These are phyloP conservation scores for Cucumis sativus DNA, from an alignment of 306 rosid genomes.

Conservation along the genomic window DNA sequence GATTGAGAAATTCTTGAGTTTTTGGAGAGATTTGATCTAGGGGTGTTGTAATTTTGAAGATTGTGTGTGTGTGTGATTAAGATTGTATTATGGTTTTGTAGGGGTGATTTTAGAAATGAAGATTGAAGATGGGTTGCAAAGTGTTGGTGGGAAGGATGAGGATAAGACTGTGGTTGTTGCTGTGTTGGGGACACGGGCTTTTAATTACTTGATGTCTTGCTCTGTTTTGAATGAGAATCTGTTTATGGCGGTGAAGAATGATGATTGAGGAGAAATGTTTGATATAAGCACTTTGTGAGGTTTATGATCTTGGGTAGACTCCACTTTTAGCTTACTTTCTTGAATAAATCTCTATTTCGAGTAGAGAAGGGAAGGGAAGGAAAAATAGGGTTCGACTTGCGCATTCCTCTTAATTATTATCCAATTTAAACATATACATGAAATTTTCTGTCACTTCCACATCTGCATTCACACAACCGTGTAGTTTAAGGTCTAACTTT, in stretches of 20 bases:
- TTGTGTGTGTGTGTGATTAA: neutral
- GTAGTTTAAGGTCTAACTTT: too few relatives aligned
- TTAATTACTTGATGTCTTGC: conserved; percentile 51
- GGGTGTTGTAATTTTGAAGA: conserved; percentile 12
- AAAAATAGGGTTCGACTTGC: neutral
- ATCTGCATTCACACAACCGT: too few relatives aligned
- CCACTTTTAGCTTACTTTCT: neutral
- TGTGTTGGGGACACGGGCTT: conserved; percentile 58
- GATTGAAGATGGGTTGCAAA: conserved; percentile 54
- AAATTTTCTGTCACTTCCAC: too few relatives aligned
- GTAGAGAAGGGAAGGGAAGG: neutral
- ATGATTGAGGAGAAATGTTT: conserved; percentile 12
- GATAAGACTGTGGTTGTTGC: conserved; percentile 26
- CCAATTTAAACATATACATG: too few relatives aligned
- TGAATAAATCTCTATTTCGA: neutral
- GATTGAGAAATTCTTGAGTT: neutral
- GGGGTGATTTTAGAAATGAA: conserved; percentile 34
- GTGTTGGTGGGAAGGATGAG: conserved; percentile 28
- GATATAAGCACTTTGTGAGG: neutral
- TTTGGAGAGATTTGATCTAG: conserved; percentile 29
- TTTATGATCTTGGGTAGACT: neutral
- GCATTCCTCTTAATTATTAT: neutral
- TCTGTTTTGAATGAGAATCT: conserved; percentile 60
- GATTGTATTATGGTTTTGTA: neutral
- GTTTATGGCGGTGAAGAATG: conserved; percentile 58